Conservation (phyloP, 192 early-diverging fungal species). For the Entophlyctis luteolus region DNA sequence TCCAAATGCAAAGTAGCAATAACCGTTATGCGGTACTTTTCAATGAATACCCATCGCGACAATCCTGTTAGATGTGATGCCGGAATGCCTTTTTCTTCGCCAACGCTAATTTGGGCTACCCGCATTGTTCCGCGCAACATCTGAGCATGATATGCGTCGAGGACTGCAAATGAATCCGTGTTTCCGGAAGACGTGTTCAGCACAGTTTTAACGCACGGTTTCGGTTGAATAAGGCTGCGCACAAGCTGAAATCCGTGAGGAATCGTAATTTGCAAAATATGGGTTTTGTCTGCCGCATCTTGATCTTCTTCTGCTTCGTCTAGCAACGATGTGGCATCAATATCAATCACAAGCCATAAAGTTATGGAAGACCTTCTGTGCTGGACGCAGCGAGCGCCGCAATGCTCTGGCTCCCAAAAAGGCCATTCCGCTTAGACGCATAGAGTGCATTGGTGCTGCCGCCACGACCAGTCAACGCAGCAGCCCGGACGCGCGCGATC, state of each 20-base stretch:
- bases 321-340: not conserved
- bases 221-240: conserved; percentile 30
- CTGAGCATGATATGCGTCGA: conserved; percentile 39
- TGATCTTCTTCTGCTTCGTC: conserved; percentile 1
- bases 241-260: conserved; percentile 48
- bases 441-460: no score
- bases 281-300: not conserved
- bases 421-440: no score
- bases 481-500: no score
- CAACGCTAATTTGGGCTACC: conserved; percentile 23
- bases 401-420: no score
- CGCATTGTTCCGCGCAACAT: conserved; percentile 29
- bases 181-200: conserved; percentile 34
- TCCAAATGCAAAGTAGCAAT: conserved; percentile 44
- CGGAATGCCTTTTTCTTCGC: conserved; percentile 17
- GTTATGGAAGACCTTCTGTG: no score
- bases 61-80: conserved; percentile 33
- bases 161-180: conserved; percentile 34
- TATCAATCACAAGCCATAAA: no score
- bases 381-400: no score
- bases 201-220: conserved; percentile 37
- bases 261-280: conserved; percentile 33
- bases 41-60: conserved; percentile 39
- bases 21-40: conserved; percentile 36
- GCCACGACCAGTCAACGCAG: no score